Base-by-base conservation (phyloP, 345 rosid genomes). In the Hibiscus trionum region DNA sequence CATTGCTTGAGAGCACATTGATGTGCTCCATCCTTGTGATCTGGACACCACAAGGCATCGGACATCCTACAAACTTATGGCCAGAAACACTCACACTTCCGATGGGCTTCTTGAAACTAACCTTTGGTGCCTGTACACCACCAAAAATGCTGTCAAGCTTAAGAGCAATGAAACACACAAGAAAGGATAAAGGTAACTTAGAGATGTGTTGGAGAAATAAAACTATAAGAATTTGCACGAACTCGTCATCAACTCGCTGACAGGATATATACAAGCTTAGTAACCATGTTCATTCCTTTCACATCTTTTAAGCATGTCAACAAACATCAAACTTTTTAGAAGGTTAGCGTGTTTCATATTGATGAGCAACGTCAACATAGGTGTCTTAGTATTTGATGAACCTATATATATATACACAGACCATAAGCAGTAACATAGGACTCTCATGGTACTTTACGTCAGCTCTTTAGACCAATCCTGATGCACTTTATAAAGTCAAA, bases 11-110 rank as follows among this genome's bases (percentile, higher is more conserved):
- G 47, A 94, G 91, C 56, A 72, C 93, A 79, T 90, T 91, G 71
- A 94, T 85, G 78, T 91, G 91, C 70, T 84, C 82, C 91, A 94
- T 77, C 76, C 98, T 87, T 9, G 97, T 91, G 77, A 94, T 79
- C 83, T 90, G 97, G 73, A 94, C 96, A 61, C 97, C 98, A 33
- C 98, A 91, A 61, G 97, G 98, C 98, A 94, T 94, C 59, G 97
- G 98, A 75, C 98, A 94, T 9, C 98, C 96, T 26, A 90, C 91
- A 69, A 91, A 94, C 82, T 94, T 91, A 87, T 93, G 98, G 49
- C 95, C 97, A 0, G 98, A 91, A 29, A 94, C 97, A 72, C 96
- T 90, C 21, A 91, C 95, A 79, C 98, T 94, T 69, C 96, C 98
- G 52, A 91, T 91, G 15, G 97, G 98, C 80, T 94, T 94, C 77